Percentiles rank a stretch among this genome's conserved stretches.
These are phyloP conservation scores for Fusarium beomiforme DNA, from an alignment of 2,329 filamentous ascomycete genomes.

Conservation along the genomic window DNA sequence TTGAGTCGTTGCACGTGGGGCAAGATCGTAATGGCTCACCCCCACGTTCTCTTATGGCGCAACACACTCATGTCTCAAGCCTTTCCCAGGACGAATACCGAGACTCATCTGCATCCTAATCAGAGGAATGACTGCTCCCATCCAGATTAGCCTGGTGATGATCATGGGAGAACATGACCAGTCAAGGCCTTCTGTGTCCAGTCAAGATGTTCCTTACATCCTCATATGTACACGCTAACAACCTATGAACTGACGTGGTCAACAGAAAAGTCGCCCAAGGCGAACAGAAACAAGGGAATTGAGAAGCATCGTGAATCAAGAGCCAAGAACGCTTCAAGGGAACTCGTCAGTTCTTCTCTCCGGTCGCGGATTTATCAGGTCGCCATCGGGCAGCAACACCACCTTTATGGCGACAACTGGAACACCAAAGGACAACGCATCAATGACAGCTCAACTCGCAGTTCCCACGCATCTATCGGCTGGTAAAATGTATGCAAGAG, in stretches of 20 bases:
- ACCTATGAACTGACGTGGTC: neutral
- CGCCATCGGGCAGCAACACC: constrained; percentile 45
- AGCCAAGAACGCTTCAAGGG: neutral
- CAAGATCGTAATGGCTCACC: constrained; percentile 14
- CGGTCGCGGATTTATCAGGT: constrained; percentile 38
- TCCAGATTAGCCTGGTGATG: neutral
- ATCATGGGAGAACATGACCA: neutral
- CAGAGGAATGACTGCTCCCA: neutral
- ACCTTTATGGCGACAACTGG: constrained; percentile 36
- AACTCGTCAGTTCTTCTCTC: constrained; percentile 6
- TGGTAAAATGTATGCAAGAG: constrained; percentile 35
- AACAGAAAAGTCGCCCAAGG: neutral
- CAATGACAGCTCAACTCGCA: constrained; percentile 44
- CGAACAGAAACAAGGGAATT: neutral
- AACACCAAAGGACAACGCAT: constrained; percentile 39
- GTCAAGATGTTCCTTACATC: neutral
- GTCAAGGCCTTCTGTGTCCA: constrained; percentile 1
- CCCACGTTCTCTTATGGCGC: constrained; percentile 19
- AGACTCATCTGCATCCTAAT: constrained; percentile 1
- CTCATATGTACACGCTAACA: constrained; percentile 13
- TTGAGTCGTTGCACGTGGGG: constrained; percentile 14
- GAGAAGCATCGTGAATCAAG: neutral
- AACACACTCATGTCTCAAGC: constrained; percentile 4
- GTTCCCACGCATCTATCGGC: constrained; percentile 36
- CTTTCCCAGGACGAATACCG: constrained; percentile 18